Evolutionary conservation across 1,284 basidiomycete species (phyloP), one percentile per base, ranked within the genome.

Genomic region (Bondarzewia mesenterica): DNA sequence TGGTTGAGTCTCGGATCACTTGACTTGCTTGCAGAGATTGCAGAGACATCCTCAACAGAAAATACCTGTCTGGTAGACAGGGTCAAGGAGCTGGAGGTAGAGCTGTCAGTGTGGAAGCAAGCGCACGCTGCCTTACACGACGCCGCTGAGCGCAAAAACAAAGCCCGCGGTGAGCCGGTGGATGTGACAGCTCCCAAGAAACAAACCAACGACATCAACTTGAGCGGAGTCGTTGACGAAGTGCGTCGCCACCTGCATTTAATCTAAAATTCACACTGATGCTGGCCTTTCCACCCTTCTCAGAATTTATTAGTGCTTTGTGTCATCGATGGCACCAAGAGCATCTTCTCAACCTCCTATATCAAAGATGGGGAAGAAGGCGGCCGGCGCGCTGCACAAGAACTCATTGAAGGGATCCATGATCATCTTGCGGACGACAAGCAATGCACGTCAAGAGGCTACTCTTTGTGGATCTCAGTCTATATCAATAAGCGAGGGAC

Each of bases 401-500:
- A 73, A 47, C 68, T 89, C 51, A 83, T 82, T 16, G 75, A 79
- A 60, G 69, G 67, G 14, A 80, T 89, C 42, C 79, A 77, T 40
- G 75, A 80, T 50, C 75, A 82, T 63, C 69, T 88, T 48, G 69
- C 77, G 48, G 67, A 68, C 53, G 78, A 84, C n/a, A 38, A 58
- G 74, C 75, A 50, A 65, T 78, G 45, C 75, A 77, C 47, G 67
- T 73, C 46, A 74, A 76, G 52, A 75, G 76, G 29, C 2, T 68
- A 83, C 42, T 82, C 81, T 15, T 80, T 86, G 61, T 87, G 83
- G 80, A 77, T 85, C 47, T 77, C 75, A 43, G 62, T 89, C 50
- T 89, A 81, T 68, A 73, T 79, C 63, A 84, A 82, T 68, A 82
- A 77, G 63, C 60, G 64, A 46, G 72, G 73, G 23, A 67, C 85